Conservation (phyloP, 2,329 filamentous ascomycete genomes). For the Cordyceps militaris region DNA sequence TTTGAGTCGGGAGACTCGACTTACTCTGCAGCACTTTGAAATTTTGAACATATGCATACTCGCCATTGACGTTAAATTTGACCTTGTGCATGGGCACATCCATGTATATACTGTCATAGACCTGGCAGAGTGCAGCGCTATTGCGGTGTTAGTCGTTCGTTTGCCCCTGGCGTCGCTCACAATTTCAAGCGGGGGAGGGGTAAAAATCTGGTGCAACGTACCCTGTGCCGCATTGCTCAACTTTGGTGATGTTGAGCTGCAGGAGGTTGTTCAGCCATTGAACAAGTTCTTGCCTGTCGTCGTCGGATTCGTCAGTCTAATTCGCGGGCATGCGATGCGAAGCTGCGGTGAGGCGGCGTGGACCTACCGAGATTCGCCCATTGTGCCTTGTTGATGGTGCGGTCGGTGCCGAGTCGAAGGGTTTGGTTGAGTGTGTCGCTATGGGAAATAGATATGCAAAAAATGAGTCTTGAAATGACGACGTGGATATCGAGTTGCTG, state of each 20-base stretch:
- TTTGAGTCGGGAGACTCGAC: conserved; percentile 23
- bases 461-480: conserved; percentile 8
- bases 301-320: neutral
- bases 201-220: conserved; percentile 39
- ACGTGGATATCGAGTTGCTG: neutral
- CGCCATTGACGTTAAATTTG: conserved; percentile 96
- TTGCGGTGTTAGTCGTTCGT: conserved; percentile 14
- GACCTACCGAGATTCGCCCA: conserved; percentile 42
- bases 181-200: conserved; percentile 17
- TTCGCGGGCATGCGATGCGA: neutral
- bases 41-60: conserved; percentile 97
- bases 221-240: conserved; percentile 99
- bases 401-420: conserved; percentile 12
- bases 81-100: conserved; percentile 93
- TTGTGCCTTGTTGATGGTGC: conserved; percentile 27
- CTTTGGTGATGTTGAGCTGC: conserved; percentile 95
- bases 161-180: neutral
- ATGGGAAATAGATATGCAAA: conserved; percentile 14
- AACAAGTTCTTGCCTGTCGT: conserved; percentile 81
- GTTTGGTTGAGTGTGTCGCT: conserved; percentile 13
- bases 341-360: conserved; percentile 9
- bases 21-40: conserved; percentile 96
- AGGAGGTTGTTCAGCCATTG: conserved; percentile 96
- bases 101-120: conserved; percentile 96
- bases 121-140: conserved; percentile 91